Evolutionary conservation across 2,329 filamentous ascomycete species (phyloP).

Genomic region (Periconia digitata): DNA sequence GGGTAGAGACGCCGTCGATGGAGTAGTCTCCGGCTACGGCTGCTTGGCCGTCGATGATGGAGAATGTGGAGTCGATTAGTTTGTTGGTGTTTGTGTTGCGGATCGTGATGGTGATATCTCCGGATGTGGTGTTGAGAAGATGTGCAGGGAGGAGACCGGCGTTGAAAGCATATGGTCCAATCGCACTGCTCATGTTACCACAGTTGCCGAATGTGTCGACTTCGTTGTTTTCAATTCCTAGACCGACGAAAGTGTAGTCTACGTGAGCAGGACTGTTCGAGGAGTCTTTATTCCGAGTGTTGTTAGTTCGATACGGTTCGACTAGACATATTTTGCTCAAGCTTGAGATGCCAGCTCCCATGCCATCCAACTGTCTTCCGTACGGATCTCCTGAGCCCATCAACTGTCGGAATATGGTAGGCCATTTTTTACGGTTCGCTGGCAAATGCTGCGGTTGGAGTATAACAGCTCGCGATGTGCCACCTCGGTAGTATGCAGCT

Average conservation of each 20-base stretch:
- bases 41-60: conserved; percentile 52
- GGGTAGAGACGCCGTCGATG: conserved; percentile 66
- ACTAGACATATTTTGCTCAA: conserved; percentile 73
- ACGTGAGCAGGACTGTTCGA: conserved; percentile 49
- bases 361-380: conserved; percentile 70
- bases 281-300: background rate
- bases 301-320: conserved; percentile 32
- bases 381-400: conserved; percentile 68
- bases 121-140: conserved; percentile 29
- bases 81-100: conserved; percentile 74
- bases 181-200: conserved; percentile 70
- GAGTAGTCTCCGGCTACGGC: conserved; percentile 56
- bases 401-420: conserved; percentile 6
- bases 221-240: conserved; percentile 62
- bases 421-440: background rate
- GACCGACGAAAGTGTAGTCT: conserved; percentile 71
- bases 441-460: conserved; percentile 51
- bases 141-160: conserved; percentile 48
- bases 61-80: conserved; percentile 61
- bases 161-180: conserved; percentile 68
- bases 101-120: conserved; percentile 57
- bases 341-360: conserved; percentile 69
- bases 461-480: conserved; percentile 69
- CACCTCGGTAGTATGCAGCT: conserved; percentile 66
- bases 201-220: conserved; percentile 72